Evolutionary conservation across 306 rosid genomes (phyloP), one percentile per base, ranked within the genome.

Genomic region (Luffa aegyptiaca): DNA sequence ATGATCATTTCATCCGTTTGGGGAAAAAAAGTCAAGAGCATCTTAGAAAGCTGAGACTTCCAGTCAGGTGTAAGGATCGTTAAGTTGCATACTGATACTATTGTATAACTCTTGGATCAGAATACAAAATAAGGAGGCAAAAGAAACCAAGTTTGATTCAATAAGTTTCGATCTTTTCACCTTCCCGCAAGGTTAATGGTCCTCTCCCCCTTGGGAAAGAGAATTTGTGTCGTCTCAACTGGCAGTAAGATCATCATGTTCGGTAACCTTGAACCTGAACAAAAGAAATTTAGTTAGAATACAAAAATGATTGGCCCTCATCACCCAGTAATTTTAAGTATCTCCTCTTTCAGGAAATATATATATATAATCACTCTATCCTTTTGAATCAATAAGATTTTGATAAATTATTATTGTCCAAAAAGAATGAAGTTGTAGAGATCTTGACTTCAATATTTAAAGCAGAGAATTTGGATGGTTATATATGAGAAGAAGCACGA

Each of bases 211-310:
- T 86, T 86, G 4, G 88, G 64, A 86, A 85, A 81, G 35, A 72
- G n/a, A 81, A 89, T 75, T 69, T 85, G 48, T 37, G 82, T 65
- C 79, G 83, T 86, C 84, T 95, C 96, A 71, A 81, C 71, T 0
- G 92, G 88, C 84, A 95, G 80, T 84, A 91, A 87, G 80, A 95
- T 82, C 71, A 85, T 78, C 68, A 91, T 13, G 80, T 84, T 86
- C 35, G 99, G 95, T 80, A 95, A 77, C 84, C 68, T 89, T 37
- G 91, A 86, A 81, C 98, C 98, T 95, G 92, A 83, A 82, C 7
- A 46, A 80, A 5, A 31, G 26, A 42, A 35, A 41, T 6, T 20
- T 33, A 36, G 70, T 12, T 8, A 36, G 69, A 69, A 61, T 59
- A 49, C 61, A 73, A 70, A 39, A 26, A 5, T 49, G 20, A 62